Evolutionary conservation across 768 basidiomycete genomes (phyloP), one percentile per base, ranked within the genome.

Genomic region (Boletus pseudo-olivaceus): DNA sequence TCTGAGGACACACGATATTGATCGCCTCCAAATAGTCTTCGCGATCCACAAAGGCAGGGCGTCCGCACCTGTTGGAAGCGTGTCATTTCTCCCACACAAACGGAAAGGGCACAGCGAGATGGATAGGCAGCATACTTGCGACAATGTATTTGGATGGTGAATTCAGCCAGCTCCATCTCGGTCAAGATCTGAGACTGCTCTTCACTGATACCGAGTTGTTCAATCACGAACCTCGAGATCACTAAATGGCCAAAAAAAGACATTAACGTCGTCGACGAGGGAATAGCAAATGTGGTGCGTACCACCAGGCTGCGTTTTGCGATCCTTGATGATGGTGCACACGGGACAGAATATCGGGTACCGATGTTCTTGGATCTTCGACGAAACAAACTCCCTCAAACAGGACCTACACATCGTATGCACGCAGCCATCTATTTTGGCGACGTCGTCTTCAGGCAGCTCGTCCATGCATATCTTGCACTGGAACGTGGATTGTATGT

Each of bases 271-370:
- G 11, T 11, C 30, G 14, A 40, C n/a, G 5, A 29, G 7, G 17
- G 9, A 7, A 39, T 4, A 37, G 7, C 0, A 37, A 41, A 32
- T 5, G 15, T 12, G 39, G 32, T 45, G 55, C 73, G 56, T 64
- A 75, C 76, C 69, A 42, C 68, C 66, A n/a, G 71, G 70, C 15
- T 64, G 60, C 12, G 33, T 12, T 8, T 57, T 53, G 14, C 64
- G 54, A 10, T 57, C 61, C 30, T 68, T 62, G 15, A 72, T 64
- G 14, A 49, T 39, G 7, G 72, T 67, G 55, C 87, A 88, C 32
- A 77, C 60, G 1, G 86, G 87, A 65, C 86, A 88, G 12, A 78
- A 62, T 30, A 88, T 79, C 5, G 86, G 86, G 45, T 78, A 86
- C 10, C 75, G 76, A 49, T 75, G 76, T 35, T 82, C 81, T 15